Evolutionary conservation across 352 stramenopile species (phyloP).

Genomic region (Globisporangium parvum): DNA sequence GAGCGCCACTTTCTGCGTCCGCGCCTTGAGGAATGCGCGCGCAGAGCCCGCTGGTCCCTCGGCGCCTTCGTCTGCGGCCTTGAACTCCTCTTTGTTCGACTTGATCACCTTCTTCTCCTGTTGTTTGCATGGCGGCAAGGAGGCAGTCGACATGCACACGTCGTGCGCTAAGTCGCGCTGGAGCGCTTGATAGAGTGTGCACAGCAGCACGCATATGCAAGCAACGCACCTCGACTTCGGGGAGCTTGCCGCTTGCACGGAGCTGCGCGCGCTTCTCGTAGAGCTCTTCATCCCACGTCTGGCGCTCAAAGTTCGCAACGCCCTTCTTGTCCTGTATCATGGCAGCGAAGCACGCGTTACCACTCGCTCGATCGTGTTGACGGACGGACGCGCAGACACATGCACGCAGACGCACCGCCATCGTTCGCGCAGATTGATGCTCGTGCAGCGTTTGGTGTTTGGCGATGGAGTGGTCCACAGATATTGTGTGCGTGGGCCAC

Average conservation of each 20-base stretch:
- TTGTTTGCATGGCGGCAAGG: neutral
- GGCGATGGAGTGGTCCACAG: no score
- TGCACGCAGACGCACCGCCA: conserved; percentile 9
- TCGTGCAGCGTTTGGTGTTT: no score
- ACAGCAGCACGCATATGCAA: neutral
- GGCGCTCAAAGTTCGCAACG: conserved; percentile 74
- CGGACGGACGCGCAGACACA: neutral
- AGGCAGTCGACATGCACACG: neutral
- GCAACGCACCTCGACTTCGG: conserved; percentile 34
- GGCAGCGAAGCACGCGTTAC: neutral
- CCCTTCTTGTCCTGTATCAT: conserved; percentile 47
- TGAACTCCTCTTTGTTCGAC: conserved; percentile 74
- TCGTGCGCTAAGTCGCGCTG: neutral
- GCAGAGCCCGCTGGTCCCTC: conserved; percentile 56
- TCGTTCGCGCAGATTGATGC: neutral
- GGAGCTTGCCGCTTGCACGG: conserved; percentile 60
- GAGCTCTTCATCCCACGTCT: conserved; percentile 77
- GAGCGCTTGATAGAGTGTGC: no score
- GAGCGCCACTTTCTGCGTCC: conserved; percentile 69
- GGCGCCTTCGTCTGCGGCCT: conserved; percentile 53
- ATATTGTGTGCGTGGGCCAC: no score
- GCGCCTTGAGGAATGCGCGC: conserved; percentile 74
- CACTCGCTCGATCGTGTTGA: neutral
- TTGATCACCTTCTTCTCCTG: conserved; percentile 67
- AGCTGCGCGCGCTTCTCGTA: conserved; percentile 77